Evolutionary conservation across 768 basidiomycete genomes (phyloP).

Genomic region (Pilatotrama ljubarskyi): DNA sequence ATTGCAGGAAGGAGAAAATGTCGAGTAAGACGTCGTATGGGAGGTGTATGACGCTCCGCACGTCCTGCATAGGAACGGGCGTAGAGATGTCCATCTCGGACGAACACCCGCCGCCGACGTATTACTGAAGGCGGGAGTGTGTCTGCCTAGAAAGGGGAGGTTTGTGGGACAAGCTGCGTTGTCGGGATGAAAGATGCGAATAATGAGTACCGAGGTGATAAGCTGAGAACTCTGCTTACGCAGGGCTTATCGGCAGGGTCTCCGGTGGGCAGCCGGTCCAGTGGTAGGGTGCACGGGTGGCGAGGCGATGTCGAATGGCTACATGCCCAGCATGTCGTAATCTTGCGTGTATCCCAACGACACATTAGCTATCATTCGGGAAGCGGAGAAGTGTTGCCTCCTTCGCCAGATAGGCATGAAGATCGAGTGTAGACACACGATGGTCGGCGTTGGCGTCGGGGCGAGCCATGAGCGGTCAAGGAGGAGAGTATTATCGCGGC

Average conservation of each 20-base stretch:
- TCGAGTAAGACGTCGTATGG: constrained; percentile 14
- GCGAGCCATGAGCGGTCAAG: neutral
- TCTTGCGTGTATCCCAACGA: neutral
- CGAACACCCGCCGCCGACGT: too few species aligned
- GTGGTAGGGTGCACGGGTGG: neutral
- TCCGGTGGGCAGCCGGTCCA: neutral
- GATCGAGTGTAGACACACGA: neutral
- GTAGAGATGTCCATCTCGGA: too few species aligned
- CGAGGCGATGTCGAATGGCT: neutral
- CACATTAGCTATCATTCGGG: neutral
- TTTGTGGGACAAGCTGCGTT: too few species aligned
- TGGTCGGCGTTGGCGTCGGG: neutral
- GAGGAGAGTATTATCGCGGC: neutral
- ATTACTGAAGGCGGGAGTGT: too few species aligned
- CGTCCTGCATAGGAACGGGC: neutral
- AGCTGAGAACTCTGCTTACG: too few species aligned
- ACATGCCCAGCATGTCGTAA: neutral
- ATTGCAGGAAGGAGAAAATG: constrained; percentile 1
- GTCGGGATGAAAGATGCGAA: too few species aligned
- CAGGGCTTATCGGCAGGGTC: neutral
- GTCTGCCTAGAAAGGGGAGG: too few species aligned
- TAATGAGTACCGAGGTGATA: too few species aligned
- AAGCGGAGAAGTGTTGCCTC: neutral
- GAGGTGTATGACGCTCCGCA: neutral
- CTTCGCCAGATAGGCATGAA: neutral